Conservation (phyloP, 495 filamentous ascomycete genomes). For the Cryomyces minteri region DNA sequence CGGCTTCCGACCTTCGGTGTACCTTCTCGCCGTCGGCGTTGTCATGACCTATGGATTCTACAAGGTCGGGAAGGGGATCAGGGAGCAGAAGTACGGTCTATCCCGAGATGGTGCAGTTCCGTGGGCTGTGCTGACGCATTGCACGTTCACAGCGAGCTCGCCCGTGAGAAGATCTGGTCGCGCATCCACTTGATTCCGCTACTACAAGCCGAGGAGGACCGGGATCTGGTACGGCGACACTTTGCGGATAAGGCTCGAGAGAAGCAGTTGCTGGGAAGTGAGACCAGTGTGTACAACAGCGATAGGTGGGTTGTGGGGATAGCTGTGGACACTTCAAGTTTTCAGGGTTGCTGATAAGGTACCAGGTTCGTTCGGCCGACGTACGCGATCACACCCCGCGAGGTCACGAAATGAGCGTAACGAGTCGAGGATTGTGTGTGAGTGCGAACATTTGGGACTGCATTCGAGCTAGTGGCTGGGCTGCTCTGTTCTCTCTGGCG, state of each 20-base stretch:
- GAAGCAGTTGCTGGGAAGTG: slow-evolving; percentile 69
- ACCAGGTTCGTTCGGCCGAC: slow-evolving; percentile 53
- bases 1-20: slow-evolving; percentile 66
- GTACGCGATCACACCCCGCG: slow-evolving; percentile 39
- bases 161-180: slow-evolving; percentile 93
- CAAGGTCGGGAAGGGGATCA: slow-evolving; percentile 54
- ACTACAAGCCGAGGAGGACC: slow-evolving; percentile 89
- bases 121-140: neutral
- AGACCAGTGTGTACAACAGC: slow-evolving; percentile 67
- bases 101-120: neutral
- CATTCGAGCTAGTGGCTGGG: too few relatives aligned
- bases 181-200: slow-evolving; percentile 83
- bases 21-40: slow-evolving; percentile 52
- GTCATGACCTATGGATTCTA: slow-evolving; percentile 85
- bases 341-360: slow-evolving; percentile 1
- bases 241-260: slow-evolving; percentile 76
- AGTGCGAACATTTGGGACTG: too few relatives aligned
- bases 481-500: too few relatives aligned
- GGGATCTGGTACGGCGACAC: slow-evolving; percentile 73
- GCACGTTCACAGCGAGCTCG: slow-evolving; percentile 49
- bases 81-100: slow-evolving; percentile 64
- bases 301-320: slow-evolving; percentile 45
- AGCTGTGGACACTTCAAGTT: neutral
- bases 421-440: neutral
- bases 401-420: slow-evolving; percentile 28